A percentile compares a stretch with the other conserved stretches of the same genome.
phyloP scores from a whole-genome alignment of 75 land plant species.

The Selaginella tamariscina region DNA sequence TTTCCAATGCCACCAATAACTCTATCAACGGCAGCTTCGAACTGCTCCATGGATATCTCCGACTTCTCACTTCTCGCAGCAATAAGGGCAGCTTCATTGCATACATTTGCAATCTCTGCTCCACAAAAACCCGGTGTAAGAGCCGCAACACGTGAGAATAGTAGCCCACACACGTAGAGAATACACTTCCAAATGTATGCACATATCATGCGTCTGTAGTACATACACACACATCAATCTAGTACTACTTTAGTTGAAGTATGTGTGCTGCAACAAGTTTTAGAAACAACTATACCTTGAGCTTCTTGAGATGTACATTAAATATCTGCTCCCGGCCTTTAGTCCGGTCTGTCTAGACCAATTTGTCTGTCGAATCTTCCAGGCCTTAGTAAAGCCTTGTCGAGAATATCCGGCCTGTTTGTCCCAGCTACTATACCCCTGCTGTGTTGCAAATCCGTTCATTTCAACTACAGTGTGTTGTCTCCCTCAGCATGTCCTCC shows the following conservation, averaged over 20 bases:
- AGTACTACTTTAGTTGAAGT: no score
- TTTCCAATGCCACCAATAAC: slow-evolving; percentile 92
- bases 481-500: slow-evolving; percentile 77
- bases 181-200: no score
- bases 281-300: slow-evolving; percentile 56
- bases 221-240: no score
- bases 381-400: slow-evolving; percentile 78
- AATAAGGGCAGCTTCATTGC: slow-evolving; percentile 91
- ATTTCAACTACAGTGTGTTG: slow-evolving; percentile 75
- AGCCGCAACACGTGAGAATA: slow-evolving; percentile 70
- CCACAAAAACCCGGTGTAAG: slow-evolving; percentile 87
- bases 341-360: slow-evolving; percentile 65
- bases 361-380: slow-evolving; percentile 89
- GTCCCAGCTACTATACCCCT: slow-evolving; percentile 84
- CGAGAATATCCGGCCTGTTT: slow-evolving; percentile 76
- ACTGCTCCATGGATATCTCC: slow-evolving; percentile 66
- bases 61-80: slow-evolving; percentile 71
- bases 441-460: slow-evolving; percentile 91
- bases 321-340: slow-evolving; percentile 81
- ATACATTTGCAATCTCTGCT: slow-evolving; percentile 98
- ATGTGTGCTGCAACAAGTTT: slow-evolving; percentile 55
- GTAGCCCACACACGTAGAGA: slow-evolving; percentile 42
- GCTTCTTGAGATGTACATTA: slow-evolving; percentile 52
- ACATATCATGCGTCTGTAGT: no score
- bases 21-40: slow-evolving; percentile 92